Base-by-base conservation (phyloP, 768 basidiomycete species). In the Naganishia friedmannii region DNA sequence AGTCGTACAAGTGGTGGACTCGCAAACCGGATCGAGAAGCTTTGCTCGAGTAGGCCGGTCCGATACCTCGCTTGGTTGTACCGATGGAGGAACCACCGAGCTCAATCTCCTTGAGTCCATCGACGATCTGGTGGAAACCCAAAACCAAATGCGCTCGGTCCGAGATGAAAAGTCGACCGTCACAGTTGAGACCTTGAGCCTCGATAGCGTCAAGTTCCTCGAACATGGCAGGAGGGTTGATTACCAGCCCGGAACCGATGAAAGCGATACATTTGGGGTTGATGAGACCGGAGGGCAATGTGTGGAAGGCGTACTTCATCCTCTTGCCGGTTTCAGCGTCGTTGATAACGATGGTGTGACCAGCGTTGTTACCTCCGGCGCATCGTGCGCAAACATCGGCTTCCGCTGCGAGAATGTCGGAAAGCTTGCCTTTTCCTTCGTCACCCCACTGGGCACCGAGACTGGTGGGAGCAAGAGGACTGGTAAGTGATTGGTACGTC, bases 101-200 rank as follows among this genome's bases (percentile, higher is more conserved):
- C 80, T 98, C 96, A 46, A 93, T 92, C 81, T 99, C 96, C 81
- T 98, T 99, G 77, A 99, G 83, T 6, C 96, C 96, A 78, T 99
- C 96, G 32, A 98, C 96, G 77, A 98, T 97, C 84, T 99, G 96
- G 82, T 99, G 96, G 82, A 99, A 98, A 80, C 98, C 96, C 77
- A 99, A 93, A 39, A 99, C 96, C 71, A 99, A 88, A 73, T 95
- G 92, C 3, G 96, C 92, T 73, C 96, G 89, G 83, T 98, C 93
- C 29, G 95, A 98, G 74, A 99, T 85, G 80, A 96, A 90, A 23
- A 99, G 82, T 39, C 96, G 88, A 69, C 86, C 86, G 13, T 87
- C 86, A 82, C 92, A 95, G 77, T 90, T 85, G 51, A 99, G 87
- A 92, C 93, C 96, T 85, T 97, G 88, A 48, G 84, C 82, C 80